Base-by-base conservation (phyloP, 2,329 filamentous ascomycete genomes). In the Arthrobotrys iridis region DNA sequence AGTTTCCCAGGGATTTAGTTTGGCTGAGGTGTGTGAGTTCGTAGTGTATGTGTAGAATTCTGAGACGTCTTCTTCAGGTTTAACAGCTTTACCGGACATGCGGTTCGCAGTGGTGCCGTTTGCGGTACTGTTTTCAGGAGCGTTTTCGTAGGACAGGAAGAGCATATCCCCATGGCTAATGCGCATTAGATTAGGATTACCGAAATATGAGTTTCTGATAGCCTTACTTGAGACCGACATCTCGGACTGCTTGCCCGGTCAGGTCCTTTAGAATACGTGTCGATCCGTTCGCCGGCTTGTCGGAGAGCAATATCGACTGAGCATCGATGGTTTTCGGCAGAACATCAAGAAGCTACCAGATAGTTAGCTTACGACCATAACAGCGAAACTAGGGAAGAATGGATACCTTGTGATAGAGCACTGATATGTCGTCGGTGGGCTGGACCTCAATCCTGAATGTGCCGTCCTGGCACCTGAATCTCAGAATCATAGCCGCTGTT, bases 401-500 rank as follows among this genome's bases (percentile, higher is more conserved):
- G 28, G 18, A 30, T 50, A 79, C 79, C 74, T 79, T 79, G 50
- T 77, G 52, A 37, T 76, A 77, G 28, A 79, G 78, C 33, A 73
- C 57, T 8, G 77, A 78, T 35, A 79, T 77, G 58, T 79, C 76
- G 77, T 91, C 89, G 43, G 87, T 86, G 58, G 90, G 87, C 79
- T 93, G 89, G 78, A 96, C 88, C 59, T 86, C 91, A 80, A 98
- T 85, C 79, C 95, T 91, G 83, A 93, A 90, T 86, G 95, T 95
- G 84, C 95, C 95, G 84, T 97, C 93, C 77, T 92, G 93, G 81
- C 93, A 93, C 80, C 93, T 90, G 79, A 97, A 91, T 82, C 93
- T 89, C 67, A 97, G 85, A 80, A 97, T 86, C 89, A 97, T 97
- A 77, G 81, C 84, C 81, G 81, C 10, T 22, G 15, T 55, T 15